Evolutionary conservation across 805 yeast species (phyloP), one percentile per base, ranked within the genome.

Genomic region (Candida mattraensis): DNA sequence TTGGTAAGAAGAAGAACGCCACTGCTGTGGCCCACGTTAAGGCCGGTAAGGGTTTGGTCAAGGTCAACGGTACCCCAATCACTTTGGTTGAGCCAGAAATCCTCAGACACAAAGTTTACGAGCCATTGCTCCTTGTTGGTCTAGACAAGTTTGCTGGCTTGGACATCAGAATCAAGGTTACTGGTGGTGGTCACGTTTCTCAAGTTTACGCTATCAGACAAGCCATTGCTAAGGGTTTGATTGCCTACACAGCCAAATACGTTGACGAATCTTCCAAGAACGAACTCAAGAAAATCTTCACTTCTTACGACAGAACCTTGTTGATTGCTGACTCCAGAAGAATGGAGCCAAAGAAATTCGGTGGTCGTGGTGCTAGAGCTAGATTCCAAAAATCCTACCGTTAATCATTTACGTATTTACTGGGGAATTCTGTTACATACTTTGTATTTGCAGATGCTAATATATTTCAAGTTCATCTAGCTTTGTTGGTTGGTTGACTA

Each of bases 311-410:
- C 91, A 89, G 96, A 83, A 87, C 98, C 72, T 84, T 93, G 72
- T 84, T 93, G 78, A 93, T 93, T 73, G 98, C 99, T 64, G 99
- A 93, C 75, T 79, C 97, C 64, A 88, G 99, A 86, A 91, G 95
- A 84, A 83, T 89, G 84, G 99, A 93, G 82, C 99, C 99, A 83
- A 93, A 93, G 97, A 93, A 93, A 83, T 93, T 93, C 81, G 99
- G 99, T 82, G 99, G 99, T 83, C 95, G 95, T 76, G 99, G 99
- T 87, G 99, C 99, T 78, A 93, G 99, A 81, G 93, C 99, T 70
- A 91, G 98, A 80, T 91, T 87, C 97, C 99, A 93, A 83, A 93
- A 93, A 76, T 93, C 99, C 72, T 93, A 93, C 93, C 99, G 99
- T 89, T 93, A 91, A 77, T 30, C 20, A n/a, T n/a, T n/a, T n/a